Base-by-base conservation (phyloP, 345 rosid genomes). In the Linum usitatissimum region DNA sequence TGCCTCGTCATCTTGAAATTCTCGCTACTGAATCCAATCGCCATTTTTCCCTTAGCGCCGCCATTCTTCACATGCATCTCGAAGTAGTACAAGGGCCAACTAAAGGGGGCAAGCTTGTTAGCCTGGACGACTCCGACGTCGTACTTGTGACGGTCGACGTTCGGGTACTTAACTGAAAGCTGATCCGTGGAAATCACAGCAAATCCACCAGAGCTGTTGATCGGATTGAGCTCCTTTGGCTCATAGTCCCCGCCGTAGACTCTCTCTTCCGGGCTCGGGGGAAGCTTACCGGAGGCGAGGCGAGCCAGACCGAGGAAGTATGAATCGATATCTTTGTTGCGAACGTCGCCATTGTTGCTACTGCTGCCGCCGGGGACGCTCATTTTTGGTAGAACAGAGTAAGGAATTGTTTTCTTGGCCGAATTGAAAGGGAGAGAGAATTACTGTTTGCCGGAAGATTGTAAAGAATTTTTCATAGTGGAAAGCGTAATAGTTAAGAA, bases 121-220 rank as follows among this genome's bases (percentile, higher is more conserved):
- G 88, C 91, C 69, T 93, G 97, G 54, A 86, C 84, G 49, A 81
- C 91, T 19, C 99, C 99, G 3, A 90, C 97, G 39, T 87, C 97
- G 68, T 87, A 85, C 10, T 87, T 91, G 62, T 93, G 97, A 30
- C 75, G 85, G 55, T 72, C 60, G 68, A 73, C 78, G 60, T 42
- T 72, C 9, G 90, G 72, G 73, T 93, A 90, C 78, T 86, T 93
- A 18, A 90, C 79, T n/a, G 90, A 78, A 51, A 90, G 81, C 77
- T 93, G 87, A 65, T 90, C 96, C 12, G 85, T 81, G 62, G 92
- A 78, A 57, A 93, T 88, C 31, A 87, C 75, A 53, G 82, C 75
- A 69, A 90, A 93, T 53, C 97, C 96, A 56, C 90, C 91, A 10
- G 96, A 85, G 73, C 92, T 79, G 70, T 90, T 93, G 66, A 84